Percentiles rank a stretch among this genome's conserved stretches.
These are phyloP conservation scores for Xylaria arbuscula DNA, from an alignment of 2,329 filamentous ascomycete species.

Conservation along the genomic window DNA sequence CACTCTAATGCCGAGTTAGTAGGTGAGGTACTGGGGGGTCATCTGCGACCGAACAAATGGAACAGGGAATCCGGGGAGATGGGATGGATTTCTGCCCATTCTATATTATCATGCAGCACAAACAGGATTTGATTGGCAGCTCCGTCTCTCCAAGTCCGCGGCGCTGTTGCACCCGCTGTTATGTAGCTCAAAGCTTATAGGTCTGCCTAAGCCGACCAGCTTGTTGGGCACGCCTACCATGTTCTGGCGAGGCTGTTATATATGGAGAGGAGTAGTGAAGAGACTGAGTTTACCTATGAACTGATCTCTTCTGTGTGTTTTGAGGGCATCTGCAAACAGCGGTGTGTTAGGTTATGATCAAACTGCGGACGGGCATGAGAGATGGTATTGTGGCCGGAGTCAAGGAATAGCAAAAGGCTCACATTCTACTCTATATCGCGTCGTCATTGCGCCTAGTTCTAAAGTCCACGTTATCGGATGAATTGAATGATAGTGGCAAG, in stretches of 20 bases:
- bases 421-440: slow-evolving; percentile 79
- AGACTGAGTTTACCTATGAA: slow-evolving; percentile 71
- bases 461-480: neutral
- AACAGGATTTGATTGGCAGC: slow-evolving; percentile 6
- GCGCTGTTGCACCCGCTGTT: slow-evolving; percentile 1
- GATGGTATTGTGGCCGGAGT: slow-evolving; percentile 11
- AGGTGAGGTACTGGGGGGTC: slow-evolving; percentile 18
- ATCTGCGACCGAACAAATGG: neutral
- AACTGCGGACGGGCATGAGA: neutral
- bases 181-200: slow-evolving; percentile 6
- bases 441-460: slow-evolving; percentile 34
- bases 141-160: neutral
- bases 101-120: slow-evolving; percentile 19
- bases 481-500: neutral
- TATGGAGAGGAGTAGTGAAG: neutral
- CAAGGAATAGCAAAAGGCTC: slow-evolving; percentile 50
- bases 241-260: slow-evolving; percentile 6
- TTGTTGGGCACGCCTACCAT: slow-evolving; percentile 9
- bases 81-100: slow-evolving; percentile 13
- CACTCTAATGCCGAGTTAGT: slow-evolving; percentile 70
- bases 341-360: slow-evolving; percentile 35
- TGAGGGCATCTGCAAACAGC: slow-evolving; percentile 64
- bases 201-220: neutral
- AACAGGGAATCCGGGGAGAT: neutral
- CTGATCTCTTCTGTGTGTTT: slow-evolving; percentile 92